Base-by-base conservation (phyloP, 257 asterid species). In the Solanum peruvianum region DNA sequence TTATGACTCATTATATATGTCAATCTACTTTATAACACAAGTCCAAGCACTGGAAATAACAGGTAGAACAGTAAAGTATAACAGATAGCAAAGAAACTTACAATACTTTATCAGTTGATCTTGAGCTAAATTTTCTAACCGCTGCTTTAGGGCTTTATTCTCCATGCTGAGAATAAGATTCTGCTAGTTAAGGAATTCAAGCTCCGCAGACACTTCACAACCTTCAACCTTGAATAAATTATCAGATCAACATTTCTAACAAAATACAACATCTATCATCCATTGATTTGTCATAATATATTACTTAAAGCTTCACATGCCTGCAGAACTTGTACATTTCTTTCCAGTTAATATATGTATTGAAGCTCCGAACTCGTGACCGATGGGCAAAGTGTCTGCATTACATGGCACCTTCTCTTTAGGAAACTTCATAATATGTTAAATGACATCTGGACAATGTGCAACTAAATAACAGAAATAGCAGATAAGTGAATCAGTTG, bases 371-470 rank as follows among this genome's bases (percentile, higher is more conserved):
- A 42, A 97, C 98, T 86, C 99, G 94, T n/a, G 98, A 97, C 58
- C 99, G 98, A 88, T 97, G 99, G 90, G 99, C 99, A 89, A 93
- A 97, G 88, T 94, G 98, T 94, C 99, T 97, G 96, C 88, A 90
- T 87, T 58, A 84, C 72, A 76, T 29, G 66, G 42, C 23, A 89
- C 80, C 82, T 56, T 27, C 69, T 42, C 76, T 70, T 71, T 84
- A 83, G 56, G 21, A 27, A 87, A 86, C 60, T 39, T 83, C 89
- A 39, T 47, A 35, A 18, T 60, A 60, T 60, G 67, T 62, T 62
- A 20, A 73, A 39, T 37, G 21, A 37, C 80, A 72, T 35, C 47
- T 39, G 23, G 31, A 11, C 52, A 37, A 73, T 73, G 81, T 6
- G 29, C 18, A 73, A 21, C n/a, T 70, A 60, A 85, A 44, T 70